phyloP scores from a whole-genome alignment of 176 grass and related monocot species.

The Cocos nucifera region DNA sequence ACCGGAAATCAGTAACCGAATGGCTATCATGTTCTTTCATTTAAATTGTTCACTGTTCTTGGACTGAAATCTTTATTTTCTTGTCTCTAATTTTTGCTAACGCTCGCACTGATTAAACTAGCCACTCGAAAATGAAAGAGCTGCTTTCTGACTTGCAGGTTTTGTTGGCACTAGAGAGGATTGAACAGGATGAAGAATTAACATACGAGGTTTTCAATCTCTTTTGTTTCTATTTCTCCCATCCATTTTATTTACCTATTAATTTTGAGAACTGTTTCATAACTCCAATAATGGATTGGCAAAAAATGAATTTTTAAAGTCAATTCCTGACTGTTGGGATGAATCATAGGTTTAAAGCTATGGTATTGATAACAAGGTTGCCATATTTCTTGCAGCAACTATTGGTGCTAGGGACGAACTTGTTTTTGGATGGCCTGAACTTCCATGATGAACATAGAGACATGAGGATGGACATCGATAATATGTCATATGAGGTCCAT shows the following conservation, averaged over 20 bases:
- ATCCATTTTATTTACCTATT: background rate
- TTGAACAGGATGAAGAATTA: constrained; percentile 1
- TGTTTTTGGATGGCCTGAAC: constrained; percentile 33
- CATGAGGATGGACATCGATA: constrained; percentile 90
- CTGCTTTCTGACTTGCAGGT: background rate
- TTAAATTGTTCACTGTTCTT: too few relatives aligned
- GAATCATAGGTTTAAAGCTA: too few relatives aligned
- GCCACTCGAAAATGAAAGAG: background rate
- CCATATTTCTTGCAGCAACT: constrained; percentile 24
- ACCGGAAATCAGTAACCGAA: too few relatives aligned
- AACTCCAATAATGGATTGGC: too few relatives aligned
- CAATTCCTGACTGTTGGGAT: too few relatives aligned
- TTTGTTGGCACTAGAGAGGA: constrained; percentile 3
- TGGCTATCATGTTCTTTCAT: too few relatives aligned
- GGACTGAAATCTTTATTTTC: too few relatives aligned
- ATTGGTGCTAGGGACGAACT: background rate
- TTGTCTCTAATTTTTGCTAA: background rate
- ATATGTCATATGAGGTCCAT: constrained; percentile 86
- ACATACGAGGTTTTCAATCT: background rate
- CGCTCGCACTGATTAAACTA: background rate
- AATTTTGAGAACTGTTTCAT: background rate
- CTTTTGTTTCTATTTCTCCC: background rate
- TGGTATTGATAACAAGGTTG: background rate
- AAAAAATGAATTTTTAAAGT: too few relatives aligned
- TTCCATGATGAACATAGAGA: constrained; percentile 54